These are phyloP conservation scores for Cafeteria roenbergensis DNA, from an alignment of 108 stramenopile genomes.

Conservation along the genomic window DNA sequence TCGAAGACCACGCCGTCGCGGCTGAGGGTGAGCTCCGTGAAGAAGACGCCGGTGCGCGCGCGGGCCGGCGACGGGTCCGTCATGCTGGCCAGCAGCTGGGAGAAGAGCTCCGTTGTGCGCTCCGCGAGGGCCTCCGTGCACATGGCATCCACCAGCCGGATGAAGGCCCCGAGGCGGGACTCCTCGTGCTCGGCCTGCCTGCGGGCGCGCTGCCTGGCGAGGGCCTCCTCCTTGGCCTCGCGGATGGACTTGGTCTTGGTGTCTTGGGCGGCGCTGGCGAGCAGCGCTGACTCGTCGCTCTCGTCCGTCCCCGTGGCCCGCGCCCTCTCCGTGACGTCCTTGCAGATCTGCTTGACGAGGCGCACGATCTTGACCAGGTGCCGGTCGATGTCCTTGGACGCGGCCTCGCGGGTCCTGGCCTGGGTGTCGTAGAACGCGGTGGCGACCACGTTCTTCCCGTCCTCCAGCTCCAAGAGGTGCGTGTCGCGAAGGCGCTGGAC, in stretches of 20 bases:
- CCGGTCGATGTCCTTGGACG: slow-evolving; percentile 28
- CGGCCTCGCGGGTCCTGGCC: slow-evolving; percentile 14
- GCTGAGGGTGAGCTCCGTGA: slow-evolving; percentile 23
- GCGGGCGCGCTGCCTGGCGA: slow-evolving; percentile 18
- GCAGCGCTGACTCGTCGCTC: slow-evolving; percentile 3
- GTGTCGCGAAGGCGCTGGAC: slow-evolving; percentile 19
- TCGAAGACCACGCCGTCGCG: slow-evolving; percentile 22
- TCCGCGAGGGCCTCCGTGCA: slow-evolving; percentile 38
- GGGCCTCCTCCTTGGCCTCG: slow-evolving; percentile 35
- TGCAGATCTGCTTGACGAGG: slow-evolving; percentile 21
- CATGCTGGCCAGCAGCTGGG: too few species aligned
- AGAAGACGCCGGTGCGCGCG: slow-evolving; percentile 25
- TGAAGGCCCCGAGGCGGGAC: slow-evolving; percentile 38
- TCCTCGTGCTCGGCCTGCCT: slow-evolving; percentile 26
- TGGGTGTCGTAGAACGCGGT: slow-evolving; percentile 30
- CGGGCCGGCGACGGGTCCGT: too few species aligned
- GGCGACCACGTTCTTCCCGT: neutral
- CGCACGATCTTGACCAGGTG: slow-evolving; percentile 14
- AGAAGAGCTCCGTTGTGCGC: slow-evolving; percentile 6
- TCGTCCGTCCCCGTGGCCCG: slow-evolving; percentile 9
- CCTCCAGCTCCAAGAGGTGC: slow-evolving; percentile 2
- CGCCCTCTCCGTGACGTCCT: slow-evolving; percentile 29
- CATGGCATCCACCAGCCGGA: slow-evolving; percentile 45
- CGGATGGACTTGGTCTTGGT: slow-evolving; percentile 36
- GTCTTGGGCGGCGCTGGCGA: slow-evolving; percentile 20